Evolutionary conservation across 345 rosid genomes (phyloP).

Genomic region (Linum trigynum): DNA sequence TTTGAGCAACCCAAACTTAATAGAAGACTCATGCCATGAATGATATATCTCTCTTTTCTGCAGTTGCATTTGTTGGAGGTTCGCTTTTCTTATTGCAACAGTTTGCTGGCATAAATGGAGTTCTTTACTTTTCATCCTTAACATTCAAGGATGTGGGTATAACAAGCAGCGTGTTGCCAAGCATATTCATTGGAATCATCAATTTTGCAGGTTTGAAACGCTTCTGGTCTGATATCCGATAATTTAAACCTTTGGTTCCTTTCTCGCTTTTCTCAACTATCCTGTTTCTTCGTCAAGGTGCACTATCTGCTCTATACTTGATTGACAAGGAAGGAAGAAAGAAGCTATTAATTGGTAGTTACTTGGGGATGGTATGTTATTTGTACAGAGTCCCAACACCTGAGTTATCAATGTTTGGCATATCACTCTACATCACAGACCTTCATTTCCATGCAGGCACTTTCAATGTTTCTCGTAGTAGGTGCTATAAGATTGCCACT

Average conservation of each 20-base stretch:
- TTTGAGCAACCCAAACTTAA: neutral
- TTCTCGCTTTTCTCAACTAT: neutral
- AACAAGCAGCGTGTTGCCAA: conserved; percentile 46
- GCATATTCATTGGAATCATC: conserved; percentile 52
- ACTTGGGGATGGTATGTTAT: conserved; percentile 60
- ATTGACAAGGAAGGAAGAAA: conserved; percentile 62
- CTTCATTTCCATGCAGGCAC: conserved; percentile 38
- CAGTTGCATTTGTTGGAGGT: conserved; percentile 68
- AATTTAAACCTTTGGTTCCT: neutral
- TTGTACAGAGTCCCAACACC: neutral
- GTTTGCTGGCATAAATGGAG: conserved; percentile 80
- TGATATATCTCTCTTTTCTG: conserved; percentile 16
- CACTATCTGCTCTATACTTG: conserved; percentile 51
- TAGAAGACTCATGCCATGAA: neutral
- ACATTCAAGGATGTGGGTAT: conserved; percentile 68
- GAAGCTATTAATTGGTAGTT: conserved; percentile 61
- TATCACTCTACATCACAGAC: too few relatives aligned
- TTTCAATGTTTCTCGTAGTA: conserved; percentile 52
- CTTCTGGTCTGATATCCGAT: neutral
- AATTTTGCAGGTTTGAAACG: conserved; percentile 53
- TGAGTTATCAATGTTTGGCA: too few relatives aligned
- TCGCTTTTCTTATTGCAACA: conserved; percentile 64
- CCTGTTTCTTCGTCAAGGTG: conserved; percentile 34
- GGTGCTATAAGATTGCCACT: conserved; percentile 45
- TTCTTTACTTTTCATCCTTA: conserved; percentile 73